Conservation (phyloP, 1,139 yeast genomes). For the Nakaseomyces uthaithaninus region DNA sequence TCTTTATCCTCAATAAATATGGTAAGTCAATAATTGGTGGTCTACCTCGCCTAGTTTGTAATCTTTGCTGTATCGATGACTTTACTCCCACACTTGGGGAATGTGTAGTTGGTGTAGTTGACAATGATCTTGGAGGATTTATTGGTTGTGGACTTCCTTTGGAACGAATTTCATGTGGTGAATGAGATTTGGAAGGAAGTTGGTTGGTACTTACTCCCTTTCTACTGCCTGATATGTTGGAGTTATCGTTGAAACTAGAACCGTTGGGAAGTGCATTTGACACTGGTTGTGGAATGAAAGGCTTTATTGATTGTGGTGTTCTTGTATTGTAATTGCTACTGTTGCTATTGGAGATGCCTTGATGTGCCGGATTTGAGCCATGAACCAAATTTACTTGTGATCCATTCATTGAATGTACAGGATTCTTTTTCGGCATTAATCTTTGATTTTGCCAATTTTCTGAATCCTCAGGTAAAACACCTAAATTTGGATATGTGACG, state of each 20-base stretch:
- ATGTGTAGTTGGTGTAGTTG: constrained; percentile 1
- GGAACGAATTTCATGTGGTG: not conserved
- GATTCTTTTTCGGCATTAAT: too few species aligned
- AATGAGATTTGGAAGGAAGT: too few species aligned
- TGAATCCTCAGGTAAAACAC: constrained; percentile 59
- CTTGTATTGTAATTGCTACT: not conserved
- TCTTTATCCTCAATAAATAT: constrained; percentile 83
- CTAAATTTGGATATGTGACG: constrained; percentile 61
- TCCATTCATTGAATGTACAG: too few species aligned
- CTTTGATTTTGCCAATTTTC: too few species aligned
- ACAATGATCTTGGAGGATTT: not conserved
- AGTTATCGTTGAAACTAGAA: not conserved
- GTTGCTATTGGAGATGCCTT: not conserved
- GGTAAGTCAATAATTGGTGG: constrained; percentile 96
- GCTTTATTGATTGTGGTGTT: not conserved
- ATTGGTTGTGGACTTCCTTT: constrained; percentile 5
- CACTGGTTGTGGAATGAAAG: not conserved
- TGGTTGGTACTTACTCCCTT: too few species aligned
- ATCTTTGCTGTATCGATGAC: constrained; percentile 32
- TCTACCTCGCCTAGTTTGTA: constrained; percentile 59
- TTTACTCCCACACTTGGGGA: not conserved
- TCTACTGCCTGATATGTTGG: not conserved
- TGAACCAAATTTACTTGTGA: too few species aligned
- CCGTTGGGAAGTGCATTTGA: not conserved
- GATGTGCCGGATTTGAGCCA: too few species aligned